Conservation (phyloP, 768 basidiomycete species). For the Auriscalpium orientale region DNA sequence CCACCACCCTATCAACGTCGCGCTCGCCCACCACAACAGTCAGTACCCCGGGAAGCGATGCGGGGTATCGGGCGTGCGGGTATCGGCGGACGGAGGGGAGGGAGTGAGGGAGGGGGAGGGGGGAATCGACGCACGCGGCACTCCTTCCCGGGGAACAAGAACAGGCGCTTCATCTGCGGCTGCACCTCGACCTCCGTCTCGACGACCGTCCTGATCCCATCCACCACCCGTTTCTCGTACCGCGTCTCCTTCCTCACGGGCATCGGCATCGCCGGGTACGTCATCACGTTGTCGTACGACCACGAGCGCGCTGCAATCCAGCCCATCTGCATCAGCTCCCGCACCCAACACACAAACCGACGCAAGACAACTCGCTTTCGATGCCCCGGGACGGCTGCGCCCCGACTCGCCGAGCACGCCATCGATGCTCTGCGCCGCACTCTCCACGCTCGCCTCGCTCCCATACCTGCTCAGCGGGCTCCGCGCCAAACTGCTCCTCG, state of each 20-base stretch:
- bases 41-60: too few relatives aligned
- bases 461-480: slow-evolving; percentile 35
- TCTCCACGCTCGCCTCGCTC: slow-evolving; percentile 30
- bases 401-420: slow-evolving; percentile 20
- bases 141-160: slow-evolving; percentile 52
- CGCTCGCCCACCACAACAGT: too few relatives aligned
- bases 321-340: slow-evolving; percentile 4
- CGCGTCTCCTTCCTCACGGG: slow-evolving; percentile 40
- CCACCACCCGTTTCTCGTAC: slow-evolving; percentile 39
- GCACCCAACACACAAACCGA: neutral
- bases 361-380: slow-evolving; percentile 51
- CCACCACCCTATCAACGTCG: too few relatives aligned
- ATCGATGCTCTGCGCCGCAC: slow-evolving; percentile 18
- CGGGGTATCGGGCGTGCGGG: too few relatives aligned
- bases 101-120: slow-evolving; percentile 3
- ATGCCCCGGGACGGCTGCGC: slow-evolving; percentile 34
- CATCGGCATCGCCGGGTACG: slow-evolving; percentile 53
- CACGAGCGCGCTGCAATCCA: slow-evolving; percentile 58
- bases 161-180: slow-evolving; percentile 54
- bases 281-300: slow-evolving; percentile 69
- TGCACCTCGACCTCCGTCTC: slow-evolving; percentile 47
- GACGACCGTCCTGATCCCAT: slow-evolving; percentile 43
- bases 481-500: slow-evolving; percentile 19
- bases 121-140: slow-evolving; percentile 1
- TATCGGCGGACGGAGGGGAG: too few relatives aligned